Conservation (phyloP, 805 yeast species). For the Vanderwaltozyma polyspora region DNA sequence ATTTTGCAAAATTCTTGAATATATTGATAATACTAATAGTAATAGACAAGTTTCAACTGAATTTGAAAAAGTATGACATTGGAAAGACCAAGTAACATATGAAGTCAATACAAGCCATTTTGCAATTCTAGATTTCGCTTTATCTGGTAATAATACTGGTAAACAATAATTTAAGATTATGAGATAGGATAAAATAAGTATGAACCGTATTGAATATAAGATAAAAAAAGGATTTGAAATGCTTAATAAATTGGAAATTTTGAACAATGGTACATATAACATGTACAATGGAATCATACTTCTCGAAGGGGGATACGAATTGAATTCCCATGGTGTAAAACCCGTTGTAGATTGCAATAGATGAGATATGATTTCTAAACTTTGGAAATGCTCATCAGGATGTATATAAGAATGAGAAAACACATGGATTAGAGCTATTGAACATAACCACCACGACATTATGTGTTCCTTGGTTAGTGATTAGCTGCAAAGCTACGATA, state of each 20-base stretch:
- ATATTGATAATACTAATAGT: constrained; percentile 32
- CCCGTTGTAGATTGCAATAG: constrained; percentile 7
- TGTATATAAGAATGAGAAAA: constrained; percentile 88
- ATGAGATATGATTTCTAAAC: constrained; percentile 52
- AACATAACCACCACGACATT: too few species aligned
- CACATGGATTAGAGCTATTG: too few species aligned
- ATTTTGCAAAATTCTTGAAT: constrained; percentile 11
- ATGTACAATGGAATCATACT: constrained; percentile 60
- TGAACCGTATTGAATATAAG: constrained; percentile 44
- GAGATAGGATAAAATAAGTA: constrained; percentile 28
- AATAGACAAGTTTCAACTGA: constrained; percentile 51
- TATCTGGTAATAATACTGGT: constrained; percentile 15
- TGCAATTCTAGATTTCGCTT: not conserved
- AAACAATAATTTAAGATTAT: too few species aligned
- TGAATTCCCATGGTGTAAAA: constrained; percentile 78
- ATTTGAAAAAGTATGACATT: constrained; percentile 84
- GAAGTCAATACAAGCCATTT: constrained; percentile 34
- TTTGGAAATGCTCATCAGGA: constrained; percentile 96
- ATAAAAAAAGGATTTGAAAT: constrained; percentile 35
- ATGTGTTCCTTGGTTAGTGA: too few species aligned
- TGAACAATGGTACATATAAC: constrained; percentile 56
- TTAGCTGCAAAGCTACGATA: too few species aligned
- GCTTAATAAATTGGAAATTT: constrained; percentile 3
- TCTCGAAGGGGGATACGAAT: constrained; percentile 37
- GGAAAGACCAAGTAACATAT: constrained; percentile 68